Percentiles rank a stretch among this genome's conserved stretches.
These are phyloP conservation scores for Aotearoamyces nothofagi DNA, from an alignment of 2,329 filamentous ascomycete genomes.

Conservation along the genomic window DNA sequence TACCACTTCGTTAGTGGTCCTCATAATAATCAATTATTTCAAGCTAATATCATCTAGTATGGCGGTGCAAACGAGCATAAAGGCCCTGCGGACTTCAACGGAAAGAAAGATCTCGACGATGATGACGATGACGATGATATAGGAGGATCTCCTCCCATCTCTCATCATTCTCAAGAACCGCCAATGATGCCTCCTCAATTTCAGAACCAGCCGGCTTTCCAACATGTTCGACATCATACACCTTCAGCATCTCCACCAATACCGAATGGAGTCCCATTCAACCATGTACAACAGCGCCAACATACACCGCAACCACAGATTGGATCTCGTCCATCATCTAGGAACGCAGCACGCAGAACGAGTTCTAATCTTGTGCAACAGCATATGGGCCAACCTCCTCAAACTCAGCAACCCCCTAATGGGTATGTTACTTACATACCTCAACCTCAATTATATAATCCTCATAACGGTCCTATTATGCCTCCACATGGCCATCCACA, in stretches of 20 bases:
- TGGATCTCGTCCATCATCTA: conserved; percentile 62
- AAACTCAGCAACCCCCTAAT: conserved; percentile 47
- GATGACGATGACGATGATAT: conserved; percentile 74
- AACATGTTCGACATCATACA: conserved; percentile 68
- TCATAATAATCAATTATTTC: conserved; percentile 9
- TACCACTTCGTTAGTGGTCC: conserved; percentile 70
- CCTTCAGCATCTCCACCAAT: conserved; percentile 84
- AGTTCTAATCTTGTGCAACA: conserved; percentile 58
- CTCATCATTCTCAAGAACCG: conserved; percentile 24
- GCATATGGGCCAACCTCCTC: conserved; percentile 44
- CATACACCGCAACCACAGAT: conserved; percentile 70
- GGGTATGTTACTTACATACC: conserved; percentile 77
- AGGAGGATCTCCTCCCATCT: conserved; percentile 49
- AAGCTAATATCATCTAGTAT: conserved; percentile 64
- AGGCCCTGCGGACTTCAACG: conserved; percentile 81
- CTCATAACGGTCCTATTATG: conserved; percentile 26
- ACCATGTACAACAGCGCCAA: conserved; percentile 41
- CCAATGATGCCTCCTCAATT: conserved; percentile 57
- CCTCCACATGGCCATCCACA: conserved; percentile 10
- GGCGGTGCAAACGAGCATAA: conserved; percentile 92
- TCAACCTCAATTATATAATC: conserved; percentile 74
- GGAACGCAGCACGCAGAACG: conserved; percentile 63
- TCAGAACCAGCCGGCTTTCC: conserved; percentile 54
- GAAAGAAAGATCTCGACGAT: conserved; percentile 59
- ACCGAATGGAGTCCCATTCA: conserved; percentile 30